These are phyloP conservation scores for Pleurotus citrinopileatus DNA, from an alignment of 768 basidiomycete species.

Conservation along the genomic window DNA sequence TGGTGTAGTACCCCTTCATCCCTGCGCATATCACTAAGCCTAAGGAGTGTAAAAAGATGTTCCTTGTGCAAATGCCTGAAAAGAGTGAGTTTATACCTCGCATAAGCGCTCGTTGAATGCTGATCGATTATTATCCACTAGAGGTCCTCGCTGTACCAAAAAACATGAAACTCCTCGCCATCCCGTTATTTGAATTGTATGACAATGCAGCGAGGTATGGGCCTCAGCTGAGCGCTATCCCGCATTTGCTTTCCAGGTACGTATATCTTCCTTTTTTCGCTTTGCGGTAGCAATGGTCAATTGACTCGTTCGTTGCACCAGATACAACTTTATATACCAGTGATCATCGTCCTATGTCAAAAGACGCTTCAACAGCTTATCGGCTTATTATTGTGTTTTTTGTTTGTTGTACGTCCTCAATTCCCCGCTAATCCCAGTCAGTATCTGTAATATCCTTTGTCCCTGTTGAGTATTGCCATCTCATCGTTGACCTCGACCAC, in stretches of 20 bases:
- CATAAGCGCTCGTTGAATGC: background rate
- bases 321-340: background rate
- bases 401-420: no score
- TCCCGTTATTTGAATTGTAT: constrained; percentile 95
- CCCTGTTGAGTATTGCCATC: no score
- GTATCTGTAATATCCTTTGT: no score
- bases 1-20: constrained; percentile 82
- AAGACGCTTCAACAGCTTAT: no score
- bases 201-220: constrained; percentile 88
- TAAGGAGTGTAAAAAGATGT: constrained; percentile 97
- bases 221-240: constrained; percentile 91
- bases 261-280: background rate
- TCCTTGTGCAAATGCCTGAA: constrained; percentile 93
- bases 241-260: constrained; percentile 40
- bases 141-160: constrained; percentile 96
- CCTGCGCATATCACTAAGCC: constrained; percentile 97
- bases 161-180: constrained; percentile 98
- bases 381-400: no score
- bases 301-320: no score
- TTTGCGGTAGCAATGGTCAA: background rate
- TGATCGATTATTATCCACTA: constrained; percentile 26
- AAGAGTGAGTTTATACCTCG: constrained; percentile 57
- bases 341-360: no score
- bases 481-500: no score
- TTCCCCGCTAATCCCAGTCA: no score